These are phyloP conservation scores for Aspergillus brunneoviolaceus DNA, from an alignment of 2,329 filamentous ascomycete species.

Conservation along the genomic window DNA sequence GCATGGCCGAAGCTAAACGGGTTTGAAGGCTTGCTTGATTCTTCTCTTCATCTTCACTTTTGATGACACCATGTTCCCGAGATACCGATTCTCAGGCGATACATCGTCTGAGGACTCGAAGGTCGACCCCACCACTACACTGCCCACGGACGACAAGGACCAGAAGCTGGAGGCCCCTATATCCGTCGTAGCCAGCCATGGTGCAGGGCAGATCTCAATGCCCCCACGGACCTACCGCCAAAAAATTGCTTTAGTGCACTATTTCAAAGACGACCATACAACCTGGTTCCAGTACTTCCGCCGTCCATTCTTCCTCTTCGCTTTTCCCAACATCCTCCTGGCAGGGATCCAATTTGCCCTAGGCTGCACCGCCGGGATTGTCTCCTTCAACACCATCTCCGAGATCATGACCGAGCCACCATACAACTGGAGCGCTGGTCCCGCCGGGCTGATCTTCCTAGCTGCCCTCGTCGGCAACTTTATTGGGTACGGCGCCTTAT, in stretches of 20 bases:
- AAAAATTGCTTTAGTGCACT: conserved; percentile 26
- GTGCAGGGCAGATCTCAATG: conserved; percentile 19
- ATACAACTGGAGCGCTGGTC: conserved; percentile 37
- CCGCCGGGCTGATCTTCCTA: conserved; percentile 34
- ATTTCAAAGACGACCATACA: conserved; percentile 36
- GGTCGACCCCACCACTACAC: not conserved
- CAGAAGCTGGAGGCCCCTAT: conserved; percentile 11
- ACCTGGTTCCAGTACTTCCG: conserved; percentile 42
- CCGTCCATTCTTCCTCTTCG: conserved; percentile 42
- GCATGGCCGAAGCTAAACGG: not conserved
- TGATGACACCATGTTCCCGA: conserved; percentile 39
- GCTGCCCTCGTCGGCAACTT: conserved; percentile 35
- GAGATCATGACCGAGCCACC: conserved; percentile 39
- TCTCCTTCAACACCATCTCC: conserved; percentile 41
- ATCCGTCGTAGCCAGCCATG: conserved; percentile 19
- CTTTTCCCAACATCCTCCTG: conserved; percentile 42
- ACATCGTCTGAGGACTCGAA: not conserved
- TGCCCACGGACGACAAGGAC: conserved; percentile 4
- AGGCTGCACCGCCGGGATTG: conserved; percentile 42
- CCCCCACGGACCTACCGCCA: conserved; percentile 23
- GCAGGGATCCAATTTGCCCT: conserved; percentile 44
- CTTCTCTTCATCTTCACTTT: conserved; percentile 34
- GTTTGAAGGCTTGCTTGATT: conserved; percentile 22
- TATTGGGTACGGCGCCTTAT: conserved; percentile 23
- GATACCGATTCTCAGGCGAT: conserved; percentile 28